These are phyloP conservation scores for Seiridium cupressi DNA, from an alignment of 2,329 filamentous ascomycete species.

Conservation along the genomic window DNA sequence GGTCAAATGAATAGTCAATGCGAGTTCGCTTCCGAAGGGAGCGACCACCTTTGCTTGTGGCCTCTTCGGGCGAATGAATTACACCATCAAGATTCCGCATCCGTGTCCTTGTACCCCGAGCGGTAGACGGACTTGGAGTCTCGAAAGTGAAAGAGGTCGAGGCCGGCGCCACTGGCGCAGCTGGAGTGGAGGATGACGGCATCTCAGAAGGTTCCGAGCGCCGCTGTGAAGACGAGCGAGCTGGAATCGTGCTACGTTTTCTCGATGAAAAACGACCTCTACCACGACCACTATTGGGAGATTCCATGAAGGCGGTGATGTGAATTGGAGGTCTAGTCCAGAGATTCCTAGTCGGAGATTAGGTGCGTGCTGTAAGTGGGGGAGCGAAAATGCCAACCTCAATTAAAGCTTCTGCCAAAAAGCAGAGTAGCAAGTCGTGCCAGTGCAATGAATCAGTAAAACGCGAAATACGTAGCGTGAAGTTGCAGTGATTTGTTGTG, in stretches of 20 bases:
- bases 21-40: conserved; percentile 55
- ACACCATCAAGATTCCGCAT: conserved; percentile 38
- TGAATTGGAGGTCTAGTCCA: neutral
- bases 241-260: conserved; percentile 22
- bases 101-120: conserved; percentile 40
- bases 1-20: conserved; percentile 56
- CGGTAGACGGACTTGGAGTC: conserved; percentile 26
- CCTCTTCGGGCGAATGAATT: conserved; percentile 41
- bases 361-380: conserved; percentile 27
- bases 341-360: conserved; percentile 21
- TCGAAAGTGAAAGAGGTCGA: conserved; percentile 23
- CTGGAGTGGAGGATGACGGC: conserved; percentile 16
- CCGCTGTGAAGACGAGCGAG: conserved; percentile 18
- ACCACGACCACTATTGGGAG: conserved; percentile 22
- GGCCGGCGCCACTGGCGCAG: conserved; percentile 13
- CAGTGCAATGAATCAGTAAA: neutral
- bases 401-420: neutral
- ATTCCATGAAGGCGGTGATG: conserved; percentile 21
- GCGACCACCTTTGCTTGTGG: conserved; percentile 55
- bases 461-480: neutral
- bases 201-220: conserved; percentile 16
- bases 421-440: neutral
- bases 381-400: conserved; percentile 14
- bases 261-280: conserved; percentile 21
- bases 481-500: neutral